phyloP scores from a whole-genome alignment of 2,329 filamentous ascomycete genomes.

The Colletotrichum abscissum region DNA sequence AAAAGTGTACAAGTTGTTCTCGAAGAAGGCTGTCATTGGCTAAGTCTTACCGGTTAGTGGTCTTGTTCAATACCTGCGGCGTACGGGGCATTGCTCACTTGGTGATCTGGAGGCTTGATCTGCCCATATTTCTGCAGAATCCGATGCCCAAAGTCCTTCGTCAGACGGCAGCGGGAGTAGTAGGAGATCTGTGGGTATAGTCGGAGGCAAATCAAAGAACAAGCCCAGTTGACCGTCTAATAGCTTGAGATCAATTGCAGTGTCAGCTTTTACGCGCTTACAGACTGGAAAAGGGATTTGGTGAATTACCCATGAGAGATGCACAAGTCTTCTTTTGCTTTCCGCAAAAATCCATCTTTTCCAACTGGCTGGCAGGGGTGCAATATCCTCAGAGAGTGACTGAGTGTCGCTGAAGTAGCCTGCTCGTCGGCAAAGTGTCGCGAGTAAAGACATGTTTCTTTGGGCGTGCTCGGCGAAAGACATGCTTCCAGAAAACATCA shows the following conservation, averaged over 20 bases:
- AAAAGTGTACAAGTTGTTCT: background rate
- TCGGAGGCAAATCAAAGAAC: constrained; percentile 1
- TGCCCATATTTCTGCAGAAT: background rate
- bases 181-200: constrained; percentile 2
- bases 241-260: background rate
- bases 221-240: background rate
- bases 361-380: background rate
- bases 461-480: constrained; percentile 10
- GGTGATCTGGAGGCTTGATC: background rate
- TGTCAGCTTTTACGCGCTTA: too few relatives aligned
- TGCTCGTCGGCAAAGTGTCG: background rate
- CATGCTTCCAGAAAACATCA: constrained; percentile 17
- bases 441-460: constrained; percentile 9
- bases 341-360: background rate
- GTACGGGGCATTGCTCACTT: background rate
- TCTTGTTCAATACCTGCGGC: too few relatives aligned
- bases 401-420: background rate
- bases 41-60: background rate
- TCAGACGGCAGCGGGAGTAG: background rate
- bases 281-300: too few relatives aligned
- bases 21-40: background rate
- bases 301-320: background rate
- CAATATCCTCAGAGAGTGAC: background rate
- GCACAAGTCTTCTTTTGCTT: background rate
- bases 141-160: background rate